phyloP scores from a whole-genome alignment of 441 rosid species.

The Rhodomyrtus psidioides region DNA sequence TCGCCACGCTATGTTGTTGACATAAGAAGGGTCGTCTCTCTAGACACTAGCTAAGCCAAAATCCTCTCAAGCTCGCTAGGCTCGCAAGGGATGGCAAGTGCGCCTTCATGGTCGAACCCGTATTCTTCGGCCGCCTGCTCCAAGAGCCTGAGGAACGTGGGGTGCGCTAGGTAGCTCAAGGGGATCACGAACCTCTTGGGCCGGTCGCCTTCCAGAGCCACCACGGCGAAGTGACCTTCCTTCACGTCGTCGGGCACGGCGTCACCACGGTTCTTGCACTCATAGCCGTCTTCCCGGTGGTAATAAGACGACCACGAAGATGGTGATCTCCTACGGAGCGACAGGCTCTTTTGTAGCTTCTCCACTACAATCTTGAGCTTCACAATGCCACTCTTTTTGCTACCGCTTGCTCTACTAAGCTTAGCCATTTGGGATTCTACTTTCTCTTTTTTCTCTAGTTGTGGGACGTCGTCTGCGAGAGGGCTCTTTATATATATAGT shows the following conservation, averaged over 20 bases:
- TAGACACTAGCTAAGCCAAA: not conserved
- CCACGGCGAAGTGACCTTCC: constrained; percentile 18
- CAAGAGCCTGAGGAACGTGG: constrained; percentile 1
- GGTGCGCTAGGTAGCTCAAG: constrained; percentile 1
- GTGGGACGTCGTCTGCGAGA: not conserved
- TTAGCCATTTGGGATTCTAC: not conserved
- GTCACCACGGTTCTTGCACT: not conserved
- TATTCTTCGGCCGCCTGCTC: constrained; percentile 15
- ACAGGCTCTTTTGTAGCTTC: not conserved
- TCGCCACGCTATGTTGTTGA: not conserved
- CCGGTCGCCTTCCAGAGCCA: constrained; percentile 1
- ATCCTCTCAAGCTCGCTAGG: constrained; percentile 3
- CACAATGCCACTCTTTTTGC: not conserved
- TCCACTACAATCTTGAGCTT: constrained; percentile 1
- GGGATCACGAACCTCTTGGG: constrained; percentile 7
- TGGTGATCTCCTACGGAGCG: not conserved
- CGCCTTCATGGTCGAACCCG: constrained; percentile 5
- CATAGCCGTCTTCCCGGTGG: not conserved
- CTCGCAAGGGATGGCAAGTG: constrained; percentile 7
- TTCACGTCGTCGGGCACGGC: constrained; percentile 12
- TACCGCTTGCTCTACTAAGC: not conserved
- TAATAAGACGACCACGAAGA: not conserved
- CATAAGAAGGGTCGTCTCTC: not conserved
- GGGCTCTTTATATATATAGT: not conserved
- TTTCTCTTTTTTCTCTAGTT: not conserved